Percentiles rank a stretch among this genome's conserved stretches.
phyloP scores from a whole-genome alignment of 140 eudicot genomes.

The Ambrosia hybrid region DNA sequence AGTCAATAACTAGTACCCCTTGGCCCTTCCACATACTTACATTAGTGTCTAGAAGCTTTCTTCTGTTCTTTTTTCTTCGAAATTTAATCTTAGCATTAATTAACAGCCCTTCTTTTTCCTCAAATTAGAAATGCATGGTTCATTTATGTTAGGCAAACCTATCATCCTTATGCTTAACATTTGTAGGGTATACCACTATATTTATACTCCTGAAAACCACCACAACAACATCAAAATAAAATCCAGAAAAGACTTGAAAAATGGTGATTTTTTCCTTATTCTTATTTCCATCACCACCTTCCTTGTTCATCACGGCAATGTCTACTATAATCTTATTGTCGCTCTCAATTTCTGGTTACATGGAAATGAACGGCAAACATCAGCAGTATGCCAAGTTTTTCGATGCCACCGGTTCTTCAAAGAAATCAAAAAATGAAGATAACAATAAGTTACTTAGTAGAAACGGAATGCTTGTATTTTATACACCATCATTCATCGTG shows the following conservation, averaged over 20 bases:
- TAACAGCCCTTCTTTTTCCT: too few species aligned
- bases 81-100: too few species aligned
- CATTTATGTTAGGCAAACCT: not conserved
- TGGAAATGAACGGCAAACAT: conserved; percentile 56
- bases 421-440: not conserved
- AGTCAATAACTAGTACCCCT: too few species aligned
- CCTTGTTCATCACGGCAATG: conserved; percentile 47
- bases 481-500: conserved; percentile 56
- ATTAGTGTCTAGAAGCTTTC: too few species aligned
- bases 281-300: conserved; percentile 53
- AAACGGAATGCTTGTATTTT: conserved; percentile 56
- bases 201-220: conserved; percentile 7
- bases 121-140: too few species aligned
- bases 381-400: conserved; percentile 64
- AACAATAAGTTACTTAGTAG: conserved; percentile 27
- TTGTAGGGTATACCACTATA: not conserved
- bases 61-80: too few species aligned
- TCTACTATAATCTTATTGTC: conserved; percentile 26
- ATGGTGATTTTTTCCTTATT: conserved; percentile 23
- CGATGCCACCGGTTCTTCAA: not conserved
- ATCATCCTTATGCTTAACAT: not conserved
- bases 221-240: not conserved
- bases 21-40: too few species aligned
- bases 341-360: conserved; percentile 40
- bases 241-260: not conserved